Conservation (phyloP, 495 filamentous ascomycete species). For the Cladorrhinum samala region DNA sequence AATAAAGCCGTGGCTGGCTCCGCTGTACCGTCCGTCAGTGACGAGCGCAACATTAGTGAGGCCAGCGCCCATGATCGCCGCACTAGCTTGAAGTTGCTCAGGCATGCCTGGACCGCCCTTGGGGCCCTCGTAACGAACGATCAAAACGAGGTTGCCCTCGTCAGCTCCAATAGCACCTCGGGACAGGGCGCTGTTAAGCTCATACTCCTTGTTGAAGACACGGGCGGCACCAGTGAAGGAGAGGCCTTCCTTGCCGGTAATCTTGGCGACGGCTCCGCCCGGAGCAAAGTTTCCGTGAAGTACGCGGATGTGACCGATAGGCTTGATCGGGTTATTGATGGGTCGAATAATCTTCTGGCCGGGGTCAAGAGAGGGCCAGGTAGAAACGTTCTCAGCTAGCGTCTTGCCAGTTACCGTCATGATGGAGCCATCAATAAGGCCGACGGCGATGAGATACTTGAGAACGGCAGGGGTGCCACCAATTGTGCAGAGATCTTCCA, state of each 20-base stretch:
- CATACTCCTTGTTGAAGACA: conserved; percentile 86
- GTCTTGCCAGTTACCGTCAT: conserved; percentile 90
- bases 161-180: conserved; percentile 62
- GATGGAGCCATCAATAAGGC: conserved; percentile 76
- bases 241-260: conserved; percentile 91
- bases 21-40: conserved; percentile 88
- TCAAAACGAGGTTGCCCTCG: conserved; percentile 70
- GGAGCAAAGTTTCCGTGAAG: conserved; percentile 87
- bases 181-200: conserved; percentile 69
- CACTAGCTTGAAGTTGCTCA: conserved; percentile 87
- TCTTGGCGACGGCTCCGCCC: conserved; percentile 91
- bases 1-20: conserved; percentile 92
- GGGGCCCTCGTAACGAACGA: conserved; percentile 93
- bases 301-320: conserved; percentile 83
- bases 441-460: conserved; percentile 81
- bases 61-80: conserved; percentile 88
- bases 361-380: conserved; percentile 72
- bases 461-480: conserved; percentile 88
- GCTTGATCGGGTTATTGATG: conserved; percentile 77
- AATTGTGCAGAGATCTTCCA: conserved; percentile 93
- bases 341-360: conserved; percentile 83
- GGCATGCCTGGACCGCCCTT: conserved; percentile 97
- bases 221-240: conserved; percentile 73
- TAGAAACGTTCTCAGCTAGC: conserved; percentile 77
- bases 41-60: conserved; percentile 85